Evolutionary conservation across 495 filamentous ascomycete species (phyloP).

Genomic region (Aspergillus olivimuriae): DNA sequence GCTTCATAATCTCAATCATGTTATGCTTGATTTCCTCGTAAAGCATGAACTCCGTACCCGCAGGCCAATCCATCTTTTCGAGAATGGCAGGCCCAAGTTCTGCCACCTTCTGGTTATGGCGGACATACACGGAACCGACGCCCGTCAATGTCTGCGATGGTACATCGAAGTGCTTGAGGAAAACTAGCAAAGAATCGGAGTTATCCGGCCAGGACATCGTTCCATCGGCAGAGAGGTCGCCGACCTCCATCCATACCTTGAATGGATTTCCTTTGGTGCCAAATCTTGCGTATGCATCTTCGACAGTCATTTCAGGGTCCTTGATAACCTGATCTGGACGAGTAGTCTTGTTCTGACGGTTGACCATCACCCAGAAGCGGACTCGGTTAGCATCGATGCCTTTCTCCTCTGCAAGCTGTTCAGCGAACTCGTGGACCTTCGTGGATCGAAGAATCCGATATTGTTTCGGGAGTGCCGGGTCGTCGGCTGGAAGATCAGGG

Average conservation of each 20-base stretch:
- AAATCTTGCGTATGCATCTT: conserved; percentile 66
- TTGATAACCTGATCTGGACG: conserved; percentile 80
- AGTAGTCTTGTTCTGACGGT: conserved; percentile 94
- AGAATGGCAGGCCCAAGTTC: conserved; percentile 78
- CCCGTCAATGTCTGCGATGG: conserved; percentile 68
- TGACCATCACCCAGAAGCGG: conserved; percentile 94
- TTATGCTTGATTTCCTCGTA: conserved; percentile 96
- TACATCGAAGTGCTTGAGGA: conserved; percentile 87
- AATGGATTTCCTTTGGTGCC: conserved; percentile 67
- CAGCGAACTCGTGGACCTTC: conserved; percentile 66
- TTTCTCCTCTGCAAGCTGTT: conserved; percentile 62
- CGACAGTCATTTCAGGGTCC: conserved; percentile 71
- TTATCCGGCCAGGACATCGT: conserved; percentile 61
- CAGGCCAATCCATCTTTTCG: conserved; percentile 82
- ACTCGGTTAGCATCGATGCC: conserved; percentile 51
- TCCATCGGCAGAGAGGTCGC: conserved; percentile 59
- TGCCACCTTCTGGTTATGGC: conserved; percentile 75
- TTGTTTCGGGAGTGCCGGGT: conserved; percentile 46
- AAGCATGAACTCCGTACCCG: conserved; percentile 54
- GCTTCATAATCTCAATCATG: conserved; percentile 95
- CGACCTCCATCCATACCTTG: conserved; percentile 79
- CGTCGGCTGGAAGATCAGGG: conserved; percentile 62
- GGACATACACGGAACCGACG: conserved; percentile 75
- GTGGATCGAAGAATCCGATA: conserved; percentile 68
- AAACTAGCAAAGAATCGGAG: conserved; percentile 67